These are phyloP conservation scores for Eragrostis curvula DNA, from an alignment of 176 grass and related monocot species.

Conservation along the genomic window DNA sequence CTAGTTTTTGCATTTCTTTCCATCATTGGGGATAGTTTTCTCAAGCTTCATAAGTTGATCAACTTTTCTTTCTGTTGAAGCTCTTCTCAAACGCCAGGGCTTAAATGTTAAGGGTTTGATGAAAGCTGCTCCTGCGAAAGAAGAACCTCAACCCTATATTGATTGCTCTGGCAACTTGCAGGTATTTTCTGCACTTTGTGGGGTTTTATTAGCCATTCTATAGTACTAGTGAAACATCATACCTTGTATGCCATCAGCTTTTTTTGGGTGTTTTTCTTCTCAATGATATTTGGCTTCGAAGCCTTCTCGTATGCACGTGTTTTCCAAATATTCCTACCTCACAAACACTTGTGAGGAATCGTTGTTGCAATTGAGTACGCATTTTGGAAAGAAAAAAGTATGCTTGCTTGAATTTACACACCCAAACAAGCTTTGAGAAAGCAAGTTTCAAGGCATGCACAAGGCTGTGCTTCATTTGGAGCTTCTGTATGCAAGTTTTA, in stretches of 20 bases:
- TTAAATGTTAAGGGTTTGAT: slow-evolving; percentile 96
- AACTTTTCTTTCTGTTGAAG: slow-evolving; percentile 50
- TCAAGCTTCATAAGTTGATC: slow-evolving; percentile 26
- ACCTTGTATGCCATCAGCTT: neutral
- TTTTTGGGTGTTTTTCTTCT: neutral
- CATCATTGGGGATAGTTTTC: neutral
- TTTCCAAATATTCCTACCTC: slow-evolving; percentile 2
- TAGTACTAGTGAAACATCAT: neutral
- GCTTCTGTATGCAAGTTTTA: slow-evolving; percentile 8
- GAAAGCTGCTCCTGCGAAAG: slow-evolving; percentile 69
- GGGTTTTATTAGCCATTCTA: neutral
- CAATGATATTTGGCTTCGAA: slow-evolving; percentile 1
- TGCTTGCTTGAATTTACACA: neutral
- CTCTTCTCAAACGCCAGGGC: slow-evolving; percentile 94
- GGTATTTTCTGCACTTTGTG: slow-evolving; percentile 50
- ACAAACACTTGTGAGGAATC: neutral
- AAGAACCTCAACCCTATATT: slow-evolving; percentile 81
- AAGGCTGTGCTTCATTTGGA: slow-evolving; percentile 6
- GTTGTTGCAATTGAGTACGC: neutral
- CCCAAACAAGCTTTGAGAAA: slow-evolving; percentile 18
- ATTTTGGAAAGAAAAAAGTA: neutral
- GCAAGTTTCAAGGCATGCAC: slow-evolving; percentile 2
- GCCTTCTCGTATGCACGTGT: neutral
- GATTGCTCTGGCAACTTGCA: slow-evolving; percentile 95
- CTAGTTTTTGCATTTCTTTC: slow-evolving; percentile 1